Percentiles rank a stretch among this genome's conserved stretches.
Conservation (phyloP, 1,284 basidiomycete species). For the Fomitopsis schrenkii region DNA sequence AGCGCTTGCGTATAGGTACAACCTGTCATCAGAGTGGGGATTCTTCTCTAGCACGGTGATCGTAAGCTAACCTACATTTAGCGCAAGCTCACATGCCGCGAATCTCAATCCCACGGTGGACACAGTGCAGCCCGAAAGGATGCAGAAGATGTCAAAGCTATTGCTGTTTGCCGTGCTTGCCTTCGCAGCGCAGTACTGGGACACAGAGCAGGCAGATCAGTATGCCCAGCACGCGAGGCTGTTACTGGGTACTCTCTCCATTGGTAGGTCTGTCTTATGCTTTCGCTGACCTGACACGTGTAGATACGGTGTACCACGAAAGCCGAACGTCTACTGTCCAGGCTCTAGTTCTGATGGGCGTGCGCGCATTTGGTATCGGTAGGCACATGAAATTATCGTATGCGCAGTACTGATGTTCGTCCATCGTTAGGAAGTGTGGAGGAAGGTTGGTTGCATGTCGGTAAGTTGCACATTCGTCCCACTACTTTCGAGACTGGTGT, state of each 20-base stretch:
- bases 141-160: slow-evolving; percentile 67
- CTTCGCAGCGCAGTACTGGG: slow-evolving; percentile 69
- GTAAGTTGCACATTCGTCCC: slow-evolving; percentile 33
- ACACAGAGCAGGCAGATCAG: slow-evolving; percentile 37
- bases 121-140: slow-evolving; percentile 22
- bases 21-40: neutral
- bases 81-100: neutral
- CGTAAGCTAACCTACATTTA: neutral
- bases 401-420: neutral
- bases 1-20: neutral
- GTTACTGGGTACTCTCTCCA: slow-evolving; percentile 51
- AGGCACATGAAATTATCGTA: slow-evolving; percentile 8
- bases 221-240: slow-evolving; percentile 64
- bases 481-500: neutral
- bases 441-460: slow-evolving; percentile 79
- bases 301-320: slow-evolving; percentile 63
- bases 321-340: slow-evolving; percentile 70
- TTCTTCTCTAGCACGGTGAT: neutral
- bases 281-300: slow-evolving; percentile 2
- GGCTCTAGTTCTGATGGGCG: slow-evolving; percentile 70
- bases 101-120: neutral
- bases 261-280: neutral
- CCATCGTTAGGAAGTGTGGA: slow-evolving; percentile 56
- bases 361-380: slow-evolving; percentile 81
- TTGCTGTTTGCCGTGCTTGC: slow-evolving; percentile 78